Evolutionary conservation across 345 rosid species (phyloP).

Genomic region (Linum trigynum): DNA sequence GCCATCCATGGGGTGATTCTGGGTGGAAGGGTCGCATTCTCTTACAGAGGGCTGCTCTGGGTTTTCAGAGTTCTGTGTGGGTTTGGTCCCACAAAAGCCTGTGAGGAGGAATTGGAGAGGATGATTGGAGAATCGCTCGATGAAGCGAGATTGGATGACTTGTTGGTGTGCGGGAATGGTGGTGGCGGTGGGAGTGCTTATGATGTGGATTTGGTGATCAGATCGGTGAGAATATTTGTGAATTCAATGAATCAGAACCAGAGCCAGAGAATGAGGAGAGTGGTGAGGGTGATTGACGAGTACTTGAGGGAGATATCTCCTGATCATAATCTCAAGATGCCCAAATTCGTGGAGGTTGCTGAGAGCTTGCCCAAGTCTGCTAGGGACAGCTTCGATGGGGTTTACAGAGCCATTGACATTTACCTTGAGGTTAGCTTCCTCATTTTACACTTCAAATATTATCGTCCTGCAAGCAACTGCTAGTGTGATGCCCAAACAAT

Average conservation of each 20-base stretch:
- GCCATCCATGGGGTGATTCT: conserved; percentile 50
- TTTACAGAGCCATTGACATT: conserved; percentile 70
- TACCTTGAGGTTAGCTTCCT: conserved; percentile 50
- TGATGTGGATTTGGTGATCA: conserved; percentile 52
- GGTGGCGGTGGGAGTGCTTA: conserved; percentile 27
- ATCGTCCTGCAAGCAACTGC: neutral
- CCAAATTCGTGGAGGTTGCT: conserved; percentile 57
- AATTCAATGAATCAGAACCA: conserved; percentile 7
- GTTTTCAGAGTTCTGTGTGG: conserved; percentile 45
- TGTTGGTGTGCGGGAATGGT: conserved; percentile 40
- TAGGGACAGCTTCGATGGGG: conserved; percentile 66
- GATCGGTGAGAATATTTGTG: conserved; percentile 46
- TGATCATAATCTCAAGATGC: conserved; percentile 51
- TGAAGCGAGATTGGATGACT: conserved; percentile 27
- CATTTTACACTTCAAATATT: neutral
- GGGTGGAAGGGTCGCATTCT: conserved; percentile 33
- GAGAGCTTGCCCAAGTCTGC: conserved; percentile 69
- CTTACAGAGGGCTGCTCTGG: conserved; percentile 56
- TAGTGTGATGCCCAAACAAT: neutral
- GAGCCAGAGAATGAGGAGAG: conserved; percentile 28
- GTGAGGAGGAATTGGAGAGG: conserved; percentile 50
- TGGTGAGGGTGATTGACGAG: conserved; percentile 50
- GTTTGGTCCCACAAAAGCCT: conserved; percentile 42
- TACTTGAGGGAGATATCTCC: conserved; percentile 70
- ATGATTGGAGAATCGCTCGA: conserved; percentile 30